Evolutionary conservation across 2,329 filamentous ascomycete genomes (phyloP).

Genomic region (Chalaropsis thielavioides): DNA sequence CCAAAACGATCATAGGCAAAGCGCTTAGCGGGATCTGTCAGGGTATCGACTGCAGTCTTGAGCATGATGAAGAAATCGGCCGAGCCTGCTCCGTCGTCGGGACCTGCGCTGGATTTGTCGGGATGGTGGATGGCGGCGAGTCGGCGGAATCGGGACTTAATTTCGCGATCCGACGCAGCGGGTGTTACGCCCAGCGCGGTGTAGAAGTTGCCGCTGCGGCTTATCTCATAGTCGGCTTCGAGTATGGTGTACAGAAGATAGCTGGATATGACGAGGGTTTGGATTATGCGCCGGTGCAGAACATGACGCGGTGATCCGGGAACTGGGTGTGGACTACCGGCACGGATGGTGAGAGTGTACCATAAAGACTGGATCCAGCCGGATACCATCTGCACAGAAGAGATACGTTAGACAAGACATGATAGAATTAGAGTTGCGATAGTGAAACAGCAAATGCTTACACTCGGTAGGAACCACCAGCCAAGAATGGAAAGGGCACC

Average conservation of each 20-base stretch:
- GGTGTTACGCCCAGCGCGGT: slow-evolving; percentile 56
- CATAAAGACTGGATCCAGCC: slow-evolving; percentile 65
- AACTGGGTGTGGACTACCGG: slow-evolving; percentile 65
- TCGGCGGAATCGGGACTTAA: slow-evolving; percentile 75
- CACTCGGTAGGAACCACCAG: slow-evolving; percentile 37
- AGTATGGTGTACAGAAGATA: slow-evolving; percentile 90
- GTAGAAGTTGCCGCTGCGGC: slow-evolving; percentile 62
- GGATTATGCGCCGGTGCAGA: slow-evolving; percentile 65
- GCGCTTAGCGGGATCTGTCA: slow-evolving; percentile 59
- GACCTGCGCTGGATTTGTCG: slow-evolving; percentile 48
- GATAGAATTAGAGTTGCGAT: background rate
- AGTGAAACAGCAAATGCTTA: slow-evolving; percentile 22
- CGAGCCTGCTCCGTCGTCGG: slow-evolving; percentile 22
- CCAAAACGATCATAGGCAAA: slow-evolving; percentile 89
- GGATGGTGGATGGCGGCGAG: slow-evolving; percentile 62
- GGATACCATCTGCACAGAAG: slow-evolving; percentile 50
- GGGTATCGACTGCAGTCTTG: slow-evolving; percentile 68
- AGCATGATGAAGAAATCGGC: slow-evolving; percentile 59
- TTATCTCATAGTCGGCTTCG: slow-evolving; percentile 74
- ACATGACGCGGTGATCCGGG: slow-evolving; percentile 54
- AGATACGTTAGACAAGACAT: slow-evolving; percentile 17
- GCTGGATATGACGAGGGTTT: slow-evolving; percentile 63
- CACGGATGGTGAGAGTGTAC: slow-evolving; percentile 79
- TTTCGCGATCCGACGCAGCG: slow-evolving; percentile 53
- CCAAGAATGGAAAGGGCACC: slow-evolving; percentile 33